phyloP scores from a whole-genome alignment of 1,284 basidiomycete species.

The Entoloma clypeatum region DNA sequence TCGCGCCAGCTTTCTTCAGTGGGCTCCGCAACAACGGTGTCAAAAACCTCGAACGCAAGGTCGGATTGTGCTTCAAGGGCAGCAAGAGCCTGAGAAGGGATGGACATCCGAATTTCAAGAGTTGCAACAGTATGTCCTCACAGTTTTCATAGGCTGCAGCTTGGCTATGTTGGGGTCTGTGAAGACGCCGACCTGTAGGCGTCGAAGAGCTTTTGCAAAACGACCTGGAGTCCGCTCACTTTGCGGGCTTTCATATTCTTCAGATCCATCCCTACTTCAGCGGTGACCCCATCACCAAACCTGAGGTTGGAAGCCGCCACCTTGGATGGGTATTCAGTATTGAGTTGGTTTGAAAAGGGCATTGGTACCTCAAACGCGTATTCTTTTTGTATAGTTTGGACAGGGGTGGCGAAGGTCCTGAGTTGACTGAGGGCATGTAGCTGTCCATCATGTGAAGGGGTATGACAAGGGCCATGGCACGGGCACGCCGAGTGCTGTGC shows the following conservation, averaged over 20 bases:
- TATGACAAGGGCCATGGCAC: slow-evolving; percentile 60
- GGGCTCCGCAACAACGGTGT: slow-evolving; percentile 84
- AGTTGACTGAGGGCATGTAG: slow-evolving; percentile 56
- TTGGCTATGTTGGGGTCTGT: slow-evolving; percentile 87
- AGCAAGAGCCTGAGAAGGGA: slow-evolving; percentile 57
- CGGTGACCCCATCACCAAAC: slow-evolving; percentile 86
- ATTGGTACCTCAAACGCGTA: slow-evolving; percentile 88
- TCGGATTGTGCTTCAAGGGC: slow-evolving; percentile 71
- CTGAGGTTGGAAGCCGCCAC: slow-evolving; percentile 89
- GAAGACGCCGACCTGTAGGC: slow-evolving; percentile 81
- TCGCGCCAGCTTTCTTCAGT: slow-evolving; percentile 87
- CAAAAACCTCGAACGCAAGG: slow-evolving; percentile 82
- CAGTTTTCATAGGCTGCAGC: slow-evolving; percentile 79
- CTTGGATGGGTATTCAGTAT: slow-evolving; percentile 36
- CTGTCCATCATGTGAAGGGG: slow-evolving; percentile 36
- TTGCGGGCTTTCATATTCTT: slow-evolving; percentile 86
- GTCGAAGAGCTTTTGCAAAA: slow-evolving; percentile 8
- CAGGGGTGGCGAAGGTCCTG: slow-evolving; percentile 80
- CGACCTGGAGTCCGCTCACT: slow-evolving; percentile 34
- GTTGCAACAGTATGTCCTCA: slow-evolving; percentile 33
- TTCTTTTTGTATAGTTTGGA: slow-evolving; percentile 77
- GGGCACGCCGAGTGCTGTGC: slow-evolving; percentile 73
- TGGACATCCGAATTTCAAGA: background rate
- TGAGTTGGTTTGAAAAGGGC: background rate
- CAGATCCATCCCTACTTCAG: slow-evolving; percentile 92